Evolutionary conservation across 2,329 filamentous ascomycete genomes (phyloP).

Genomic region (Neofusicoccum parvum): DNA sequence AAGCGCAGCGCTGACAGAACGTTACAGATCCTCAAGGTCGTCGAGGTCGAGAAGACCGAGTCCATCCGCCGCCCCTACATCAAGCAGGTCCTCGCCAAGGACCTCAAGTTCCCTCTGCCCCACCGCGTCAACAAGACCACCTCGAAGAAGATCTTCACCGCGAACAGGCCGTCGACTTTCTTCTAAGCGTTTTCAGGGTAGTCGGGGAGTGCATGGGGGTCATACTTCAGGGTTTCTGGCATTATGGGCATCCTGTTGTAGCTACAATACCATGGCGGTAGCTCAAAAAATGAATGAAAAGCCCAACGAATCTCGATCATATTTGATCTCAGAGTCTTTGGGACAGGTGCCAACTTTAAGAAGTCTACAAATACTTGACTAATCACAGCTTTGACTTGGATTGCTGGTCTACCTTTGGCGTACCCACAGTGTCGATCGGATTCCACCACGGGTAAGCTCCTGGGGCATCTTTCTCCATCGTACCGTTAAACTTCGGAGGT

Average conservation of each 20-base stretch:
- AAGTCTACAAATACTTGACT: background rate
- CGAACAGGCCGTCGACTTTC: constrained; percentile 94
- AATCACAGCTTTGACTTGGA: constrained; percentile 11
- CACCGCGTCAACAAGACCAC: constrained; percentile 86
- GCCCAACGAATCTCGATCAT: constrained; percentile 29
- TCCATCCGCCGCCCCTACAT: constrained; percentile 99
- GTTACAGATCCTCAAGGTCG: constrained; percentile 89
- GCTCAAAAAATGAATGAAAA: constrained; percentile 46
- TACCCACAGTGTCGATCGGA: constrained; percentile 51
- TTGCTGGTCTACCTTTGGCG: constrained; percentile 36
- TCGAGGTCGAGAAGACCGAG: constrained; percentile 88
- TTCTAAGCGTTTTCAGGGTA: constrained; percentile 67
- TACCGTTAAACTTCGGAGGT: constrained; percentile 62
- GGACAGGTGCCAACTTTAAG: background rate
- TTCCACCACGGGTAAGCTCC: constrained; percentile 70
- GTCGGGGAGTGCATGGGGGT: constrained; percentile 40
- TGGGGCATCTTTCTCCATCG: constrained; percentile 62
- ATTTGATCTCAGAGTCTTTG: background rate
- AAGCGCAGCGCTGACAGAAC: background rate
- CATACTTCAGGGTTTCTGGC: constrained; percentile 35
- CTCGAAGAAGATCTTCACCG: constrained; percentile 89
- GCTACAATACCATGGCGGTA: constrained; percentile 31
- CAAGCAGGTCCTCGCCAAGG: constrained; percentile 95
- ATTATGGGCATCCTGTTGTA: constrained; percentile 42
- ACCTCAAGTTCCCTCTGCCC: constrained; percentile 97